These are phyloP conservation scores for Lepidium didymum DNA, from an alignment of 345 rosid genomes.

Conservation along the genomic window DNA sequence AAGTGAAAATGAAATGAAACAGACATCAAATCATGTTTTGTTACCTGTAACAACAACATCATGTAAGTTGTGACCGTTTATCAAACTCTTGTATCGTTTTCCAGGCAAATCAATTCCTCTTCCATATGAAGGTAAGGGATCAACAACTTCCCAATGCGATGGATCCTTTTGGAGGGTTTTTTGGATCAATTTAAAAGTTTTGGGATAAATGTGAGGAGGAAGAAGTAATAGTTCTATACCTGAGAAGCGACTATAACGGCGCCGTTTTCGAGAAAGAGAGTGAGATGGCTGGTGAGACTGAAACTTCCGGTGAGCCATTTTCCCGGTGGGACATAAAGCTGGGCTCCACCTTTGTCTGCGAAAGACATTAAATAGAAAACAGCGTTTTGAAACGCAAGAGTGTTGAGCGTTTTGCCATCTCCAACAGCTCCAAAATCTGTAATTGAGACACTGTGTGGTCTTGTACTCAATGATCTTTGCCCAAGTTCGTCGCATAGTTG, in stretches of 20 bases:
- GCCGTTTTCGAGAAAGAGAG: conserved; percentile 45
- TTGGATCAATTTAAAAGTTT: neutral
- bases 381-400: conserved; percentile 48
- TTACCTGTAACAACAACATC: conserved; percentile 51
- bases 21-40: neutral
- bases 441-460: conserved; percentile 46
- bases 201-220: neutral
- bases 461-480: conserved; percentile 19
- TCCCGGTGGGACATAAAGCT: conserved; percentile 50
- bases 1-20: neutral
- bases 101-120: conserved; percentile 43
- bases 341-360: conserved; percentile 51
- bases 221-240: conserved; percentile 21
- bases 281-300: conserved; percentile 47
- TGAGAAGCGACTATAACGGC: conserved; percentile 48
- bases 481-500: conserved; percentile 22
- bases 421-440: conserved; percentile 54
- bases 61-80: conserved; percentile 34
- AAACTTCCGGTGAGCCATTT: conserved; percentile 52
- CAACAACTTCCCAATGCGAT: conserved; percentile 38
- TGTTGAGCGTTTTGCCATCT: conserved; percentile 49
- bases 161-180: conserved; percentile 29
- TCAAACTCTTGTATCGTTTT: conserved; percentile 41
- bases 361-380: conserved; percentile 43
- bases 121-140: conserved; percentile 53